Evolutionary conservation across 139 green algal genomes (phyloP).

Genomic region (Chlamydomonas urium): DNA sequence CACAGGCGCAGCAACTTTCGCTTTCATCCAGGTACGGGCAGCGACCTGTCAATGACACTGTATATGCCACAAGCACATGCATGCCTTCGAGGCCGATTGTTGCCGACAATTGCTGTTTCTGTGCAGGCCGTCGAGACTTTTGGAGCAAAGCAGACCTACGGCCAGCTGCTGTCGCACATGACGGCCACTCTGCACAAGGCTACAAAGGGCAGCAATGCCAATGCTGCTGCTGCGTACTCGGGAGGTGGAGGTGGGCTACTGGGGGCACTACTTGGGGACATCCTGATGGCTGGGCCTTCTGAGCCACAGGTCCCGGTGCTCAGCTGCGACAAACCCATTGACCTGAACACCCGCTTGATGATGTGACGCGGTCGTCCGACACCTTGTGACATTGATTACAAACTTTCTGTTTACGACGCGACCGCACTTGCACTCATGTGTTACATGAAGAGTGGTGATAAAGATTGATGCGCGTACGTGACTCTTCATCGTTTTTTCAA

Average conservation of each 20-base stretch:
- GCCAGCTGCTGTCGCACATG: constrained; percentile 11
- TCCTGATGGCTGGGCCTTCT: not conserved
- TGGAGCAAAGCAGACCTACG: not conserved
- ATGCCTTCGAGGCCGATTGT: not conserved
- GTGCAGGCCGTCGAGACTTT: constrained; percentile 3
- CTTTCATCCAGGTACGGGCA: constrained; percentile 62
- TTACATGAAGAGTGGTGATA: not conserved
- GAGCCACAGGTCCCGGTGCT: not conserved
- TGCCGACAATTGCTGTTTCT: not conserved
- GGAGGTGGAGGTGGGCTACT: not conserved
- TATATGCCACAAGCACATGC: too few species aligned
- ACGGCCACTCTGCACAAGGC: not conserved
- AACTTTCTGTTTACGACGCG: too few species aligned
- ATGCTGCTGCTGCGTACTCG: not conserved
- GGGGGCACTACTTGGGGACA: not conserved
- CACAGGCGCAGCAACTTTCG: constrained; percentile 76
- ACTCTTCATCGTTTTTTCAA: not conserved
- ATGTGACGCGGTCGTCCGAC: not conserved
- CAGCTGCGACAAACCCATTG: constrained; percentile 6
- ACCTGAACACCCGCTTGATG: not conserved
- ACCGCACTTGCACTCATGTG: too few species aligned
- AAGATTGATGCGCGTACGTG: not conserved
- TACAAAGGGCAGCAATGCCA: not conserved
- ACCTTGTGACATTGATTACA: too few species aligned
- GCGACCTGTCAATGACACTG: too few species aligned